Evolutionary conservation across 75 land plant species (phyloP), one percentile per base, ranked within the genome.

Genomic region (Picea glauca): DNA sequence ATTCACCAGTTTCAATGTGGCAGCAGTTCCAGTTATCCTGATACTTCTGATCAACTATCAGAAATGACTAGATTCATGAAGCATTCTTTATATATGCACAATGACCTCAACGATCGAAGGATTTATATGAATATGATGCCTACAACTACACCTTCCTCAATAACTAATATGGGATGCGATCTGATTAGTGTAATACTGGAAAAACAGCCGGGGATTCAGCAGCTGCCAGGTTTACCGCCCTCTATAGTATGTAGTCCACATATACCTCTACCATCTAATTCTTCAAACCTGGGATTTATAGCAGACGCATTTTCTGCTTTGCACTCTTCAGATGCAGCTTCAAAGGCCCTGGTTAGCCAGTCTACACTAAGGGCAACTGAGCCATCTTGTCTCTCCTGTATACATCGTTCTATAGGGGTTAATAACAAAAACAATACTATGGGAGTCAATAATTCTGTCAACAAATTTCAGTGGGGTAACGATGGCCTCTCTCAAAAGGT

Each of bases 1-100:
- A 33, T 26, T 2, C 3, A 26, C 14, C 66, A 65, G 4, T 35
- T 31, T 14, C 50, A 17, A 68, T 40, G 46, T 40, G 50, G 72
- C 11, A 38, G 38, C 7, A 68, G 33, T 50, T 18, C 2, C 20
- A 6, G 21, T 0, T 40, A 68, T 18, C 8, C 70, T 35, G 26
- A 31, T 35, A 18, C 32, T 26, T 33, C 72, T 68, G 72, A 68
- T 40, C 72, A 68, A 18, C 50, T 68, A 40, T 68, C 72, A 68
- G 50, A 68, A n/a, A 68, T 68, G 43, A 5, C 72, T 2, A 68
- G 11, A 38, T 5, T 68, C 21, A 35, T 68, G 6, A 68, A 40
- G 73, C 0, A 5, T 5, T 46, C 50, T 0, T 46, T 6, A 5
- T 46, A 46, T 46, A 20, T 40, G 13, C 20, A 35, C 23, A 35